Percentiles rank a stretch among this genome's conserved stretches.
Evolutionary conservation across 257 asterid genomes (phyloP).

Genomic region (Agastache rugosa): DNA sequence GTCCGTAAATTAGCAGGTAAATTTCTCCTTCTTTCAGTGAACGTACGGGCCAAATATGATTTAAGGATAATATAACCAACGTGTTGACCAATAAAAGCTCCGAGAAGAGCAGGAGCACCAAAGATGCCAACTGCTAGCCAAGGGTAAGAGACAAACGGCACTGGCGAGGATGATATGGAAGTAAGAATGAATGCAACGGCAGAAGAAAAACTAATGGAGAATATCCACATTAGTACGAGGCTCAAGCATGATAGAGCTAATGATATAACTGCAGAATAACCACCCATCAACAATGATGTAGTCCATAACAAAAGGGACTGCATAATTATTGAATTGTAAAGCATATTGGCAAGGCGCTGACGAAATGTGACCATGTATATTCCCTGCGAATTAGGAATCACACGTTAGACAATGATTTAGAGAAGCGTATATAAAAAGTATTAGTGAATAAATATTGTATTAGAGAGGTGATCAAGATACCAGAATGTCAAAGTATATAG

Average conservation of each 20-base stretch:
- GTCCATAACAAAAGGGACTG: slow-evolving; percentile 85
- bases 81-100: slow-evolving; percentile 92
- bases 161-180: slow-evolving; percentile 68
- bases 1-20: slow-evolving; percentile 55
- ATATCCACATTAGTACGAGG: slow-evolving; percentile 82
- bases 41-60: slow-evolving; percentile 53
- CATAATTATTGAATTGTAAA: slow-evolving; percentile 79
- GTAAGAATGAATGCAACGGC: slow-evolving; percentile 70
- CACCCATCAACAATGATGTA: slow-evolving; percentile 76
- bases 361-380: slow-evolving; percentile 76
- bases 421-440: not conserved
- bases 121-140: slow-evolving; percentile 80
- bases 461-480: slow-evolving; percentile 47
- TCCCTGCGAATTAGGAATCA: slow-evolving; percentile 63
- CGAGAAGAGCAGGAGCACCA: slow-evolving; percentile 91
- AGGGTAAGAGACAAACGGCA: slow-evolving; percentile 82
- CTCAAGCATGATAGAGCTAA: slow-evolving; percentile 67
- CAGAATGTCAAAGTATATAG: slow-evolving; percentile 89
- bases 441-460: not conserved
- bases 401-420: slow-evolving; percentile 21
- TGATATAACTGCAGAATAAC: slow-evolving; percentile 68
- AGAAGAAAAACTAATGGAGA: slow-evolving; percentile 60
- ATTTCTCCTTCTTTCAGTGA: slow-evolving; percentile 48
- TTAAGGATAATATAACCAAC: slow-evolving; percentile 63
- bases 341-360: slow-evolving; percentile 74